Percentiles rank a stretch among this genome's conserved stretches.
Conservation (phyloP, 192 early-diverging fungal species). For the Chytriomyces hyalinus region DNA sequence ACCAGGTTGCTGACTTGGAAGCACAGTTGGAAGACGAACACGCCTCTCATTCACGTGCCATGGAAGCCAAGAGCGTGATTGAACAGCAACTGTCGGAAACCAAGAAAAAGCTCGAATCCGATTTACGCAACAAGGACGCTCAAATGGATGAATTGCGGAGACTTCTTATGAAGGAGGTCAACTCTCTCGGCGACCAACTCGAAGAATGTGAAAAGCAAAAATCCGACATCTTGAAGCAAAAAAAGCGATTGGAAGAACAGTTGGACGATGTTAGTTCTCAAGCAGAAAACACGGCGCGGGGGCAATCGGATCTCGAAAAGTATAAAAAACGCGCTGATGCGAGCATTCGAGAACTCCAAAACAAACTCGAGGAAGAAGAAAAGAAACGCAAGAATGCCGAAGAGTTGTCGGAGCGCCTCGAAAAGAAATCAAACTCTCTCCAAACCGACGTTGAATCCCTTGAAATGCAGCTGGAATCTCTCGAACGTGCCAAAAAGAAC, state of each 20-base stretch:
- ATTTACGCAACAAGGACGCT: slow-evolving; percentile 65
- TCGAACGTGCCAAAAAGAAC: slow-evolving; percentile 67
- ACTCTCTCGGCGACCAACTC: slow-evolving; percentile 60
- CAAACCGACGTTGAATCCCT: slow-evolving; percentile 68
- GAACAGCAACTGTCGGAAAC: slow-evolving; percentile 74
- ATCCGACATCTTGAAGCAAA: slow-evolving; percentile 65
- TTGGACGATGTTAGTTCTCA: slow-evolving; percentile 60
- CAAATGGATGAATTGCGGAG: slow-evolving; percentile 76
- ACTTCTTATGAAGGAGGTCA: slow-evolving; percentile 69
- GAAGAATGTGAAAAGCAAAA: slow-evolving; percentile 57
- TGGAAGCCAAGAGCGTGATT: slow-evolving; percentile 59
- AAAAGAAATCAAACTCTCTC: slow-evolving; percentile 69
- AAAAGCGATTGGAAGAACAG: slow-evolving; percentile 67
- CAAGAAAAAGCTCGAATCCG: slow-evolving; percentile 65
- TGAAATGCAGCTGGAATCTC: slow-evolving; percentile 62
- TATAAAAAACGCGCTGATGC: slow-evolving; percentile 64
- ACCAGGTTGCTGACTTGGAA: slow-evolving; percentile 62
- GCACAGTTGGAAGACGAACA: slow-evolving; percentile 71
- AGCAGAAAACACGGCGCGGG: slow-evolving; percentile 65
- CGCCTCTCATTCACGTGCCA: slow-evolving; percentile 55
- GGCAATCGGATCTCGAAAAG: slow-evolving; percentile 70
- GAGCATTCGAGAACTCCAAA: slow-evolving; percentile 56
- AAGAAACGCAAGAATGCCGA: slow-evolving; percentile 68
- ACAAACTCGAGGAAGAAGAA: slow-evolving; percentile 66
- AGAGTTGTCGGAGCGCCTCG: slow-evolving; percentile 71